Conservation (phyloP, 164 flowering plant species). For the Warburgia ugandensis region DNA sequence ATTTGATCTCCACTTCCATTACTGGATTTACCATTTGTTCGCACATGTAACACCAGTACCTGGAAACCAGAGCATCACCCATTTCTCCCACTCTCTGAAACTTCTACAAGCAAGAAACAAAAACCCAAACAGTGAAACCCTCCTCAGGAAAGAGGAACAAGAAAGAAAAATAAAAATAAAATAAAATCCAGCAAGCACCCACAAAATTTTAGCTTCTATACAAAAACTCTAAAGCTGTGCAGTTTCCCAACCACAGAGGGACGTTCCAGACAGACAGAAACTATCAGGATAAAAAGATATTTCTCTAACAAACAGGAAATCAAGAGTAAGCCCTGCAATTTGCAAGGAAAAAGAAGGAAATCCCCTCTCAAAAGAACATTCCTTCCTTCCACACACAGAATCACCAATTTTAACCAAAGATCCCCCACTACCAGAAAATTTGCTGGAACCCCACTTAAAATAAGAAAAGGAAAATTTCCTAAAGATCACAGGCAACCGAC, state of each 20-base stretch:
- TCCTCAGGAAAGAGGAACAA: not conserved
- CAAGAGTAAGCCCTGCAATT: not conserved
- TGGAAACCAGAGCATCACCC: slow-evolving; percentile 43
- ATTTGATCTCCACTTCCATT: slow-evolving; percentile 61
- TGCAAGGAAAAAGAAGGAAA: not conserved
- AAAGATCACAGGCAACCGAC: too few species aligned
- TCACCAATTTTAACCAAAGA: not conserved
- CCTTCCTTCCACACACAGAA: slow-evolving; percentile 1
- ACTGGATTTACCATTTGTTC: slow-evolving; percentile 55
- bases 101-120: slow-evolving; percentile 3
- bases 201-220: not conserved
- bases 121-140: not conserved
- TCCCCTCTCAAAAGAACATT: not conserved
- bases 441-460: too few species aligned
- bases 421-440: too few species aligned
- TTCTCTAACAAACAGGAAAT: not conserved
- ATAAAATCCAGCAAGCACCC: not conserved
- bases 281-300: not conserved
- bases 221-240: not conserved
- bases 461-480: too few species aligned
- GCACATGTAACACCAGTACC: slow-evolving; percentile 81
- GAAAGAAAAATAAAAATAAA: not conserved
- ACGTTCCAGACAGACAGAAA: not conserved
- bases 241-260: not conserved
- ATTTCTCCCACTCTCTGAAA: slow-evolving; percentile 18